Percentiles rank a stretch among this genome's conserved stretches.
Conservation (phyloP, 345 rosid species). For the Syzygium aromaticum region DNA sequence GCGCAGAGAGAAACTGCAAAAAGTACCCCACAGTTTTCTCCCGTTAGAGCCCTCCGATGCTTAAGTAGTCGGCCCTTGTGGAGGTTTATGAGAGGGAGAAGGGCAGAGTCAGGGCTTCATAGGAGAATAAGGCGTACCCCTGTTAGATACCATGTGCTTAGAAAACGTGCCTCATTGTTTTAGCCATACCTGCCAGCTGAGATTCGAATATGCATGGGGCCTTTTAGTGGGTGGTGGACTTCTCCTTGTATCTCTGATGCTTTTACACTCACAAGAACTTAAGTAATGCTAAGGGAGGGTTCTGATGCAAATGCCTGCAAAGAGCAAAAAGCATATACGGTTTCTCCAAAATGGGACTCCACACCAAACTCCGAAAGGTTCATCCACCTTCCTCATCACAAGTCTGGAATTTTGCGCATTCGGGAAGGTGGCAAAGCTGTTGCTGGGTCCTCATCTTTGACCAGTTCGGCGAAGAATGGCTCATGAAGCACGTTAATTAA, state of each 20-base stretch:
- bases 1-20: neutral
- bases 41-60: neutral
- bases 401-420: neutral
- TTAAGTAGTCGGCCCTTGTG: neutral
- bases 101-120: neutral
- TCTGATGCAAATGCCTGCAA: neutral
- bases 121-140: neutral
- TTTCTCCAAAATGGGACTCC: neutral
- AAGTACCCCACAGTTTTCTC: neutral
- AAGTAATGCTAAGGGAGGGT: neutral
- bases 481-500: neutral
- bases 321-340: neutral
- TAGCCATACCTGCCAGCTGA: neutral
- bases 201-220: neutral
- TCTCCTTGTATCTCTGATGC: neutral
- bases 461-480: neutral
- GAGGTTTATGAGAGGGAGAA: neutral
- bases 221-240: neutral
- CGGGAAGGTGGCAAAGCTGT: neutral
- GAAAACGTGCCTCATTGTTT: neutral
- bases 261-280: neutral
- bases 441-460: neutral
- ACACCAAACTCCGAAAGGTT: neutral
- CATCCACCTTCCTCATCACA: neutral
- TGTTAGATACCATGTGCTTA: neutral